Conservation (phyloP, 2,329 filamentous ascomycete genomes). For the Cordyceps farinosa region DNA sequence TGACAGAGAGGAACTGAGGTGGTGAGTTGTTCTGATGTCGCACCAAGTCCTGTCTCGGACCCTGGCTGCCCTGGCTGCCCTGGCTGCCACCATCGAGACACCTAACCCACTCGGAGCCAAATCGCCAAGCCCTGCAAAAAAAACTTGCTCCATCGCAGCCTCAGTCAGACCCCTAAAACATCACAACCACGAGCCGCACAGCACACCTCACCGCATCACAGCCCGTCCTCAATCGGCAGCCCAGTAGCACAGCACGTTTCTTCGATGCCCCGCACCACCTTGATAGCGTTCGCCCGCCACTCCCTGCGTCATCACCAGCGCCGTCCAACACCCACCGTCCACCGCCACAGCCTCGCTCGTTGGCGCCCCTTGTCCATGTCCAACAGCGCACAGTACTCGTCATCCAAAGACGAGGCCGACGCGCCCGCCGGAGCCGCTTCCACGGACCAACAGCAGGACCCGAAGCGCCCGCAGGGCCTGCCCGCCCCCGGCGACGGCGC, state of each 20-base stretch:
- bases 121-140: conserved; percentile 9
- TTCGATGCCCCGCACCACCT: conserved; percentile 9
- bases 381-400: not conserved
- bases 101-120: conserved; percentile 11
- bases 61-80: conserved; percentile 14
- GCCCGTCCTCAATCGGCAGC: not conserved
- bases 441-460: not conserved
- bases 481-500: conserved; percentile 25
- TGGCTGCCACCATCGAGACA: conserved; percentile 8
- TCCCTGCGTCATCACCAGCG: conserved; percentile 2
- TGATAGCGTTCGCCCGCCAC: conserved; percentile 5
- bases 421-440: not conserved
- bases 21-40: not conserved
- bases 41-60: conserved; percentile 5
- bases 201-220: not conserved
- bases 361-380: conserved; percentile 9
- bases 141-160: not conserved
- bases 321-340: not conserved
- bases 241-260: not conserved
- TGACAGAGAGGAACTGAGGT: not conserved
- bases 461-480: conserved; percentile 21
- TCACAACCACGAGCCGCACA: not conserved
- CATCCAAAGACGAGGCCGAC: not conserved
- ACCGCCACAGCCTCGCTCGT: not conserved
- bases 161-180: not conserved